Evolutionary conservation across 495 filamentous ascomycete genomes (phyloP), one percentile per base, ranked within the genome.

Genomic region (Xylaria flabelliformis): DNA sequence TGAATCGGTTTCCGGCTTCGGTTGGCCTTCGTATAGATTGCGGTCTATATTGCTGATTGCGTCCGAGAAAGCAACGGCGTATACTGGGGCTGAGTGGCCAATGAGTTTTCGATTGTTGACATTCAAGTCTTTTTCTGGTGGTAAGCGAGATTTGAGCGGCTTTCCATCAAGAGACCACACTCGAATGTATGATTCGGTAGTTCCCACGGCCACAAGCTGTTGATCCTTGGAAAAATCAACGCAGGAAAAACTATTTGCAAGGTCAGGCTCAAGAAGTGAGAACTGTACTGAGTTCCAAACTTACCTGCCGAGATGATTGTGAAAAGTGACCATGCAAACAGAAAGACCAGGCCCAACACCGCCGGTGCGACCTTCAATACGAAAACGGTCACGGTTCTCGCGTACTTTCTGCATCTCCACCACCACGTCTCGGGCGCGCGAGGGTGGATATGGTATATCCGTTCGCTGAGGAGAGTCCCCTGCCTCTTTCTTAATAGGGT

Each of bases 391-490:
- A 17, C 96, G 90, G 75, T 95, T 92, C 78, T 99, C 96, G 70
- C 92, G 93, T n/a, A 98, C 91, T 82, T 94, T 93, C 77, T 94
- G 93, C 72, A 98, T 92, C 76, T 98, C 97, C 85, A 97, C 93
- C 5, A 93, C 90, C 10, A 98, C 92, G 75, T 98, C 97, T 70
- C 94, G 88, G 3, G 93, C 93, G 13, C 91, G 89, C 0, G 95
- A 94, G 9, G 94, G 90, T 21, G 96, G 97, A 44, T 94, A 88
- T 3, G 97, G 95, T 46, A 98, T 87, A 32, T 93, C 91, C 9
- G 89, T 85, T 24, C 94, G 88, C 26, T 86, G 88, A 15, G 94
- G 94, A 1, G 86, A 92, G 76, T 98, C 97, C 51, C 89, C 93
- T 19, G 95, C 92, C 75, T 99, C 96, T 65, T 90, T 89, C 82